Conservation (phyloP, 768 basidiomycete genomes). For the Strobilomyces dryophilus region DNA sequence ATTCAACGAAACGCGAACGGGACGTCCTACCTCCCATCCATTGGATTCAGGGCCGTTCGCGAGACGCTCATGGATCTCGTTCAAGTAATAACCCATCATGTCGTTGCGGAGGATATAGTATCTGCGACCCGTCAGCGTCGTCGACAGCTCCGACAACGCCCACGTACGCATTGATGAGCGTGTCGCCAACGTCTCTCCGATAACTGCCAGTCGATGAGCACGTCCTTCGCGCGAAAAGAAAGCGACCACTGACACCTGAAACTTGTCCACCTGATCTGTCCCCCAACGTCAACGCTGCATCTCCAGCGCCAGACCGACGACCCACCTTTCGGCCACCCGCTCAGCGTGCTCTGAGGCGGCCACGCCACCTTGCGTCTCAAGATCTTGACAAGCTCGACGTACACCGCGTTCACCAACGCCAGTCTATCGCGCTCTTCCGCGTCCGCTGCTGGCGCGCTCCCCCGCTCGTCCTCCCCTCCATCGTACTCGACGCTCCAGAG, state of each 20-base stretch:
- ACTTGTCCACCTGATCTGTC: slow-evolving; percentile 76
- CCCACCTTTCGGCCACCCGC: slow-evolving; percentile 68
- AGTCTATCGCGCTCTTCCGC: slow-evolving; percentile 38
- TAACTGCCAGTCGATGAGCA: slow-evolving; percentile 46
- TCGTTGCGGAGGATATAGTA: slow-evolving; percentile 86
- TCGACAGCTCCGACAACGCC: background rate
- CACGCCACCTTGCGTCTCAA: slow-evolving; percentile 73
- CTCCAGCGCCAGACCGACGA: background rate
- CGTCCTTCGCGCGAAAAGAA: background rate
- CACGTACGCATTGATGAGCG: slow-evolving; percentile 80
- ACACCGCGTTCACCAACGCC: slow-evolving; percentile 67
- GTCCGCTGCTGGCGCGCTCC: slow-evolving; percentile 12
- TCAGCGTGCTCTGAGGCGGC: slow-evolving; percentile 44
- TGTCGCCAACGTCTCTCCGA: slow-evolving; percentile 83
- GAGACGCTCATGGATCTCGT: slow-evolving; percentile 56
- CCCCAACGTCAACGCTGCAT: slow-evolving; percentile 8
- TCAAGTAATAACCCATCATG: slow-evolving; percentile 70
- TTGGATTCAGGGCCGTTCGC: slow-evolving; percentile 37
- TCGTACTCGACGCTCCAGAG: slow-evolving; percentile 68
- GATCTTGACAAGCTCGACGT: slow-evolving; percentile 69
- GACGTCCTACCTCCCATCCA: slow-evolving; percentile 70
- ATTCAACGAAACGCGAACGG: background rate
- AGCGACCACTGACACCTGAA: slow-evolving; percentile 57
- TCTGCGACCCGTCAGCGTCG: slow-evolving; percentile 34
- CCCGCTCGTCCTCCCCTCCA: slow-evolving; percentile 29